Evolutionary conservation across 257 asterid genomes (phyloP).

Genomic region (Verbena officinalis): DNA sequence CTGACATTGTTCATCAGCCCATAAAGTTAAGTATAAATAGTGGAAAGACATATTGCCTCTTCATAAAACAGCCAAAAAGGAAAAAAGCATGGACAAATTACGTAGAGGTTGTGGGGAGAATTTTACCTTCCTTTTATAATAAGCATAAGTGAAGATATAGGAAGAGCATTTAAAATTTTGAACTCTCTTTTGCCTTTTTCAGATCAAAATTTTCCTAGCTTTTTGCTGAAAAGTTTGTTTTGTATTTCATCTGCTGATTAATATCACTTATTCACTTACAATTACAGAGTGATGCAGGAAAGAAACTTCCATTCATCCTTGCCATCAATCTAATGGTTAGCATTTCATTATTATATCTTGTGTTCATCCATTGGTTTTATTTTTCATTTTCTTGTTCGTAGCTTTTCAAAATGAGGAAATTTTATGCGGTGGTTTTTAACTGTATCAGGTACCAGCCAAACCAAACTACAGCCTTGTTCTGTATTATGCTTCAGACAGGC

Average conservation of each 20-base stretch:
- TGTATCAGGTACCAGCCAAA: constrained; percentile 85
- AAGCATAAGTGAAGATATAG: too few relatives aligned
- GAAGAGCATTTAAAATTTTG: too few relatives aligned
- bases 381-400: not conserved
- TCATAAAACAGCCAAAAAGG: too few relatives aligned
- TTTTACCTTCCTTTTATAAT: too few relatives aligned
- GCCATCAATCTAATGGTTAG: constrained; percentile 88
- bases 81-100: too few relatives aligned
- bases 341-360: constrained; percentile 7
- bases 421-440: constrained; percentile 36
- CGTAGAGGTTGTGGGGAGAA: too few relatives aligned
- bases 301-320: constrained; percentile 78
- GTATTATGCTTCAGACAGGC: constrained; percentile 91
- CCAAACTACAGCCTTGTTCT: constrained; percentile 97
- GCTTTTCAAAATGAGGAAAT: not conserved
- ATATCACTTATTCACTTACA: constrained; percentile 36
- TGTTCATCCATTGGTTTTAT: not conserved
- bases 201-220: not conserved
- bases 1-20: too few relatives aligned
- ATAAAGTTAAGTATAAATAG: too few relatives aligned
- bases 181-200: constrained; percentile 18
- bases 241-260: constrained; percentile 23
- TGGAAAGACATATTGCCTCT: too few relatives aligned
- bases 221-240: not conserved
- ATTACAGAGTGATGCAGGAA: constrained; percentile 83